A percentile compares a stretch with the other conserved stretches of the same genome.
Conservation (phyloP, 2,329 filamentous ascomycete genomes). For the Xylariales sp. region DNA sequence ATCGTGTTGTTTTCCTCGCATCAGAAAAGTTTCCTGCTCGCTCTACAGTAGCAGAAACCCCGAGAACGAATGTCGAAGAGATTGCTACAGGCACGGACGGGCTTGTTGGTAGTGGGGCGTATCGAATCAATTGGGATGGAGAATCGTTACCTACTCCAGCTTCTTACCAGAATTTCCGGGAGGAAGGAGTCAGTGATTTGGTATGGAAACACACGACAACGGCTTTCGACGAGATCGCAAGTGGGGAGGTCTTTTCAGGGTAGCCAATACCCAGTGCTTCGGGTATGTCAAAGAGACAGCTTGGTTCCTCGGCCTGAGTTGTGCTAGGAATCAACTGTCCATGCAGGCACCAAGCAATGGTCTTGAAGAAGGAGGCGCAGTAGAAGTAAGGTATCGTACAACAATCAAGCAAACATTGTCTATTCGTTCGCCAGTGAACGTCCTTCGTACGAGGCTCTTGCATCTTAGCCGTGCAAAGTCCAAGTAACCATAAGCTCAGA, state of each 20-base stretch:
- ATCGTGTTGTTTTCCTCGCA: conserved; percentile 1
- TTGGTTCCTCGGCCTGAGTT: no score
- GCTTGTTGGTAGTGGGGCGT: neutral
- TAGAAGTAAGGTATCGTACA: no score
- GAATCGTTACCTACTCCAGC: neutral
- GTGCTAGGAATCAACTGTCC: no score
- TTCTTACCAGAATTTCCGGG: neutral
- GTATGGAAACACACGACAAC: conserved; percentile 5
- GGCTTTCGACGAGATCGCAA: conserved; percentile 5
- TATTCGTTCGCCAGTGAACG: no score
- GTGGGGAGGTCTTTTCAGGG: neutral
- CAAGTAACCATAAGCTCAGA: no score
- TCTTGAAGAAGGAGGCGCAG: no score
- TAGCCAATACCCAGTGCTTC: no score
- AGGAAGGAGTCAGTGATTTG: neutral
- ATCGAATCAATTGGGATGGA: conserved; percentile 1
- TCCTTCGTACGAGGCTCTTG: no score
- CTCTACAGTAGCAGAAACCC: neutral
- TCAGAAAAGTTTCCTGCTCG: conserved; percentile 2
- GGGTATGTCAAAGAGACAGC: no score
- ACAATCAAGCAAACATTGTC: no score
- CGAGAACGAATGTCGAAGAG: neutral
- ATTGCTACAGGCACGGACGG: conserved; percentile 2
- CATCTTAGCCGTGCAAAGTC: no score
- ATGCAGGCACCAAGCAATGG: no score